A percentile compares a stretch with the other conserved stretches of the same genome.
Evolutionary conservation across 768 basidiomycete genomes (phyloP).

Genomic region (Russula abietina): DNA sequence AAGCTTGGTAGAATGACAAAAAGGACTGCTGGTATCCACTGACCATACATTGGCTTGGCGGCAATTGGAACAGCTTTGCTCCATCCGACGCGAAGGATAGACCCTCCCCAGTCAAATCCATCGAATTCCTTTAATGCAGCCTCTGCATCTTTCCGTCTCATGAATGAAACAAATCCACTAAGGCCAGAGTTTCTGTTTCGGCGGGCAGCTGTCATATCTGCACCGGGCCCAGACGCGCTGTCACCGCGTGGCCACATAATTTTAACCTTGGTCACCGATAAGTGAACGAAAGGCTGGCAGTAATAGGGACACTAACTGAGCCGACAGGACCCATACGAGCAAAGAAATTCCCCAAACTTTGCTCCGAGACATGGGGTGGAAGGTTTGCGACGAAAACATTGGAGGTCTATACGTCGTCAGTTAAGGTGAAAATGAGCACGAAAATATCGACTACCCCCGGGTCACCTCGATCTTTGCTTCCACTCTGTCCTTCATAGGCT

Average conservation of each 20-base stretch:
- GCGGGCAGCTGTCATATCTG: conserved; percentile 69
- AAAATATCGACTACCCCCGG: conserved; percentile 52
- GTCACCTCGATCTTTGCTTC: conserved; percentile 84
- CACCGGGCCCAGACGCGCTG: conserved; percentile 56
- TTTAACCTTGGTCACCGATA: conserved; percentile 56
- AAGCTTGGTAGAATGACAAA: background rate
- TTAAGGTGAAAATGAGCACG: background rate
- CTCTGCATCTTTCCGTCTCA: conserved; percentile 91
- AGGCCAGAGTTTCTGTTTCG: conserved; percentile 69
- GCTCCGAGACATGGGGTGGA: conserved; percentile 81
- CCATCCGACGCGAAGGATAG: conserved; percentile 84
- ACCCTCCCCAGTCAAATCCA: conserved; percentile 93
- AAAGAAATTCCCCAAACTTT: conserved; percentile 82
- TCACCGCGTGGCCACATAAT: conserved; percentile 99
- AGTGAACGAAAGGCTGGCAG: conserved; percentile 4
- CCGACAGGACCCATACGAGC: conserved; percentile 90
- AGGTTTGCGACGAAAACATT: conserved; percentile 96
- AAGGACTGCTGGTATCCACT: conserved; percentile 21
- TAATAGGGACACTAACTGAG: conserved; percentile 49
- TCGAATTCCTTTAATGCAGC: conserved; percentile 83
- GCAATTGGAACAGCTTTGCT: conserved; percentile 93
- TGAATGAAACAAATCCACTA: conserved; percentile 95
- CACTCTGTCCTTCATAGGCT: conserved; percentile 89
- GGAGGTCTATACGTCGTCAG: conserved; percentile 57
- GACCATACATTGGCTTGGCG: conserved; percentile 74